These are phyloP conservation scores for Geosmithia flava DNA, from an alignment of 2,329 filamentous ascomycete species.

Conservation along the genomic window DNA sequence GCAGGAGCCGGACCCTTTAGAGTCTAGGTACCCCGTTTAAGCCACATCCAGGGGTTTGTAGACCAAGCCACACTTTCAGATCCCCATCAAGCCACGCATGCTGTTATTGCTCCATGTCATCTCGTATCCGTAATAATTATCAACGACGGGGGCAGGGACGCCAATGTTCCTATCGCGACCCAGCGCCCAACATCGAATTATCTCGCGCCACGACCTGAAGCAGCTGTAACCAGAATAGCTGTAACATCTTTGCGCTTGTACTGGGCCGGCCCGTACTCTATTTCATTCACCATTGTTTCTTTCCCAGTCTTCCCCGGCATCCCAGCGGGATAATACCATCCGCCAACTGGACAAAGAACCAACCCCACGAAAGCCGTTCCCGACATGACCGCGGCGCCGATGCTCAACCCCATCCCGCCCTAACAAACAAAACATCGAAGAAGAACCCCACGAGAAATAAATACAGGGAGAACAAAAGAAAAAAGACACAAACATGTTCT, in stretches of 20 bases:
- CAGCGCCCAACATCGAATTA: neutral
- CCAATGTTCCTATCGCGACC: neutral
- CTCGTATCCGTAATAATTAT: neutral
- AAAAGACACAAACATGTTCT: slow-evolving; percentile 57
- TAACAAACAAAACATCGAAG: neutral
- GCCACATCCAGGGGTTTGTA: neutral
- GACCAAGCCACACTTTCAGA: neutral
- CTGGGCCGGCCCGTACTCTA: too few relatives aligned
- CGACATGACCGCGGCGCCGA: slow-evolving; percentile 13
- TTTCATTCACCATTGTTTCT: neutral
- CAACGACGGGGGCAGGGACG: neutral
- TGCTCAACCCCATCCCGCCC: slow-evolving; percentile 5
- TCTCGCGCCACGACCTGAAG: neutral
- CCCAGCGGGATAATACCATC: neutral
- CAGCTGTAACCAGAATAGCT: neutral
- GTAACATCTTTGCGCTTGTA: too few relatives aligned
- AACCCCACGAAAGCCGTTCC: neutral
- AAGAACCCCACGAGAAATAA: slow-evolving; percentile 7
- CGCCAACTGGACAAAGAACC: neutral
- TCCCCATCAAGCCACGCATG: neutral
- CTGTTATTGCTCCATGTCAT: too few relatives aligned
- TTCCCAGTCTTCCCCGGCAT: neutral
- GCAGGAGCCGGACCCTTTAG: neutral
- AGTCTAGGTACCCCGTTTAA: neutral
- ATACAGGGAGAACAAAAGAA: neutral